A percentile compares a stretch with the other conserved stretches of the same genome.
These are phyloP conservation scores for Mortierella sp. DNA, from an alignment of 371 early-diverging fungal species.

Conservation along the genomic window DNA sequence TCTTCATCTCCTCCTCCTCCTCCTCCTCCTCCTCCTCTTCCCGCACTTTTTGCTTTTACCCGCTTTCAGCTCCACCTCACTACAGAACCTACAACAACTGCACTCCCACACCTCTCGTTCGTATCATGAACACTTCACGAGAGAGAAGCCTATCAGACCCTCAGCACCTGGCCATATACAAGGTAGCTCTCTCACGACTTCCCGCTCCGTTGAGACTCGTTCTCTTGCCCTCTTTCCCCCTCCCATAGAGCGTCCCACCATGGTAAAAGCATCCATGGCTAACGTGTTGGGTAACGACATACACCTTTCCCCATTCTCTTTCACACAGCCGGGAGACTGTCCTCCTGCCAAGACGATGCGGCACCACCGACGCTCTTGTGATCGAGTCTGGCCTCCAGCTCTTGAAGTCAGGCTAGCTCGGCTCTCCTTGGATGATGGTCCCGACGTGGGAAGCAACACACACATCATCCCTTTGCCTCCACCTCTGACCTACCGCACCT, in stretches of 20 bases:
- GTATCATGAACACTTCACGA: slow-evolving; percentile 2
- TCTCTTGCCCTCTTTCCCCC: neutral
- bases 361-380: slow-evolving; percentile 41
- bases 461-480: slow-evolving; percentile 35
- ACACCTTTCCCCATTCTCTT: too few species aligned
- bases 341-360: slow-evolving; percentile 16
- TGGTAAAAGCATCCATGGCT: too few species aligned
- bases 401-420: slow-evolving; percentile 40
- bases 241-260: neutral
- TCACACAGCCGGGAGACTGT: slow-evolving; percentile 16
- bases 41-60: too few species aligned
- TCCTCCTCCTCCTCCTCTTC: neutral
- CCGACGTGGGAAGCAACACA: neutral
- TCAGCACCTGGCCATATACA: slow-evolving; percentile 5
- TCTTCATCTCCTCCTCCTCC: neutral
- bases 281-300: too few species aligned
- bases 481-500: neutral
- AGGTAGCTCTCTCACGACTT: neutral
- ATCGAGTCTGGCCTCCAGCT: slow-evolving; percentile 45
- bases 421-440: slow-evolving; percentile 32
- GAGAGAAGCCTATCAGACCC: slow-evolving; percentile 14
- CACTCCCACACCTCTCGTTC: neutral
- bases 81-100: neutral
- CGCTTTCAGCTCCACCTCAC: slow-evolving; percentile 2
- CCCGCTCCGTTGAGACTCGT: neutral